Evolutionary conservation across 768 basidiomycete species (phyloP).

Genomic region (Amanita thiersii): DNA sequence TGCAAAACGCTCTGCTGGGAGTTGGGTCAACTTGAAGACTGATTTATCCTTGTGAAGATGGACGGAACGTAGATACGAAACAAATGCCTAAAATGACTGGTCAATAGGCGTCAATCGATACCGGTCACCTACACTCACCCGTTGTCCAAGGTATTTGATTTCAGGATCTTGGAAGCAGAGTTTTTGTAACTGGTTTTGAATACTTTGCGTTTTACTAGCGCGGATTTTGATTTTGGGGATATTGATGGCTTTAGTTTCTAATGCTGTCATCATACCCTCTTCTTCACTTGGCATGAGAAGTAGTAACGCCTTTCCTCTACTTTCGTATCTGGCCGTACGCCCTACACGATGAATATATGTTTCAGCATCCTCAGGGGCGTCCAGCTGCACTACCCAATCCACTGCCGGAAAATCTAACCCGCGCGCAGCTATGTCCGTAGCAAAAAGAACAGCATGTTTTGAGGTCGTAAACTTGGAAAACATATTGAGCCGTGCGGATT

Average conservation of each 20-base stretch:
- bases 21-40: conserved; percentile 78
- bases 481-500: conserved; percentile 75
- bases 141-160: conserved; percentile 92
- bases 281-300: conserved; percentile 88
- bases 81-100: conserved; percentile 61
- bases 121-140: conserved; percentile 41
- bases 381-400: conserved; percentile 94
- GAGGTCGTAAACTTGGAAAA: conserved; percentile 79
- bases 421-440: conserved; percentile 94
- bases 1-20: conserved; percentile 80
- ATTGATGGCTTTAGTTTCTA: conserved; percentile 65
- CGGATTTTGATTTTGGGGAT: conserved; percentile 82
- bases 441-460: conserved; percentile 81
- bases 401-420: conserved; percentile 95
- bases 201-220: conserved; percentile 75
- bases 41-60: conserved; percentile 91
- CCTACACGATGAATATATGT: conserved; percentile 98
- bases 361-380: conserved; percentile 95
- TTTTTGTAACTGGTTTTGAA: conserved; percentile 85
- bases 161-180: conserved; percentile 93
- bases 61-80: conserved; percentile 91
- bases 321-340: conserved; percentile 89
- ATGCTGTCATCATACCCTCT: conserved; percentile 72
- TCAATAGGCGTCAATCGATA: conserved; percentile 2
- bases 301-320: conserved; percentile 78